Evolutionary conservation across 2,329 filamentous ascomycete species (phyloP), one percentile per base, ranked within the genome.

Genomic region (Aureobasidium sp.): DNA sequence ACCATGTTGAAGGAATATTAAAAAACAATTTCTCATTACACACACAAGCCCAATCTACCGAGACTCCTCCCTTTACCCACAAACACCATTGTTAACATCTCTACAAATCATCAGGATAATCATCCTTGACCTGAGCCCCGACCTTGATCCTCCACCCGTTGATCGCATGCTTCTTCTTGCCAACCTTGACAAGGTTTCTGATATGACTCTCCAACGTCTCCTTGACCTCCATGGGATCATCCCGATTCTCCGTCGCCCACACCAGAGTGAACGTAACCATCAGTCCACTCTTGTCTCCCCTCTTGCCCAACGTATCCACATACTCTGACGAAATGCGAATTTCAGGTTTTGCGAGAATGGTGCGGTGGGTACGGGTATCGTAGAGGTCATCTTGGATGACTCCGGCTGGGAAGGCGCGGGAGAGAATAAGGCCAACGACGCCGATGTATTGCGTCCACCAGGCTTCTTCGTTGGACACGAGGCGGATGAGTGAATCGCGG

Each of bases 381-480:
- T 50, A 53, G 2, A 58, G 45, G 8, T 58, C 61, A 35, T 47
- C 29, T 11, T 63, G 60, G 4, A 51, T 25, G 9, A 60, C 57
- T 11, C 84, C 84, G 0, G 81, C 78, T 0, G 84, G 84, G 70
- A 84, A 85, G 7, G 86, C 73, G 11, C 73, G 75, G 0, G 78
- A 79, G 23, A 86, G 71, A 2, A 86, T 68, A 3, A 74, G 74
- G 2, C 80, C 83, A 1, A 86, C 75, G 21, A 77, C 76, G 0
- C 84, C 84, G 1, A 85, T 67, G 65, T 84, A 86, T 58, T 75
- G 76, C 47, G 79, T 78, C 84, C 84, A 86, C 83, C 84, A 87
- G 25, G 47, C 57, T 45, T 60, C 57, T 38, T 60, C 57, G 4
- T 50, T 50, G 1, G 57, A 60, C 2, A 60, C 42, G 3, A 60